A percentile compares a stretch with the other conserved stretches of the same genome.
phyloP scores from a whole-genome alignment of 192 early-diverging fungal genomes.

The Backusella parvicylindrica region DNA sequence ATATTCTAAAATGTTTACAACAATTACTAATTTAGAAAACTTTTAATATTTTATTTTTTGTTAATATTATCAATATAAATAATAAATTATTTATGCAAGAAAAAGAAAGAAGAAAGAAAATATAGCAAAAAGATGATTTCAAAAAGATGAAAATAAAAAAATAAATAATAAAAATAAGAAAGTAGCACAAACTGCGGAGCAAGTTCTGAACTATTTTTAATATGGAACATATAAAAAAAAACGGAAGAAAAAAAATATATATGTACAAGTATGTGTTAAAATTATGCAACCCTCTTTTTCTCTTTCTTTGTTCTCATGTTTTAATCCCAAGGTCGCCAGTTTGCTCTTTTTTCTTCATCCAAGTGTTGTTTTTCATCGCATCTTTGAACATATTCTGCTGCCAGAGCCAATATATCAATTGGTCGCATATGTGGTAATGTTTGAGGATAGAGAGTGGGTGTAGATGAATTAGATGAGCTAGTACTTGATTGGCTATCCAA shows the following conservation, averaged over 20 bases:
- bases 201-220: background rate
- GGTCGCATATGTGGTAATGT: slow-evolving; percentile 7
- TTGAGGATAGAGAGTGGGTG: slow-evolving; percentile 4
- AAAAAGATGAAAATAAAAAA: background rate
- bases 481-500: slow-evolving; percentile 2
- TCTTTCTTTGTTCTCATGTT: background rate
- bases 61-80: background rate
- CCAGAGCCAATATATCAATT: slow-evolving; percentile 34
- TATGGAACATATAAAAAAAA: background rate
- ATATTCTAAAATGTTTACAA: background rate
- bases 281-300: background rate
- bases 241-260: background rate
- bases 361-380: slow-evolving; percentile 26
- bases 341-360: background rate
- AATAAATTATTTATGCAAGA: background rate
- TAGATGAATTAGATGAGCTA: slow-evolving; percentile 7
- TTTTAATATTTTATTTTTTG: background rate
- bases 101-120: background rate
- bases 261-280: background rate
- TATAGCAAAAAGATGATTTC: no score
- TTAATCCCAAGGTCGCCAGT: slow-evolving; percentile 17
- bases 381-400: slow-evolving; percentile 34
- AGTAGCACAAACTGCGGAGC: background rate
- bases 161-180: background rate
- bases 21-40: background rate